These are phyloP conservation scores for Cucumis sativus DNA, from an alignment of 306 rosid genomes.

Conservation along the genomic window Cucumber_9930_V3 NC_026660.2:30273001-30273500, in stretches of 20 bases:
- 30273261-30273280: slow-evolving; percentile 89
- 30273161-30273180: slow-evolving; percentile 49
- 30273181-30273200: slow-evolving; percentile 55
- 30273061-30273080: slow-evolving; percentile 46
- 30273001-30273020: slow-evolving; percentile 63
- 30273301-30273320: slow-evolving; percentile 64
- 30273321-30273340: slow-evolving; percentile 72
- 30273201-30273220: slow-evolving; percentile 55
- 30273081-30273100: slow-evolving; percentile 40
- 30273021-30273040: slow-evolving; percentile 84
- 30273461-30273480: slow-evolving; percentile 71
- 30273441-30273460: slow-evolving; percentile 47
- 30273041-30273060: slow-evolving; percentile 49
- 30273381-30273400: slow-evolving; percentile 66
- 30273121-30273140: slow-evolving; percentile 55
- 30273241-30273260: slow-evolving; percentile 61
- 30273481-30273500: slow-evolving; percentile 75
- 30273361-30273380: slow-evolving; percentile 58
- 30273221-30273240: slow-evolving; percentile 62
- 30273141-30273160: slow-evolving; percentile 52
- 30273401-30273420: slow-evolving; percentile 77
- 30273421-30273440: slow-evolving; percentile 59
- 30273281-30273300: slow-evolving; percentile 50
- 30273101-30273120: slow-evolving; percentile 80
- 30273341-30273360: slow-evolving; percentile 41